A percentile compares a stretch with the other conserved stretches of the same genome.
Conservation (phyloP, 768 basidiomycete genomes). For the Naganishia friedmannii region DNA sequence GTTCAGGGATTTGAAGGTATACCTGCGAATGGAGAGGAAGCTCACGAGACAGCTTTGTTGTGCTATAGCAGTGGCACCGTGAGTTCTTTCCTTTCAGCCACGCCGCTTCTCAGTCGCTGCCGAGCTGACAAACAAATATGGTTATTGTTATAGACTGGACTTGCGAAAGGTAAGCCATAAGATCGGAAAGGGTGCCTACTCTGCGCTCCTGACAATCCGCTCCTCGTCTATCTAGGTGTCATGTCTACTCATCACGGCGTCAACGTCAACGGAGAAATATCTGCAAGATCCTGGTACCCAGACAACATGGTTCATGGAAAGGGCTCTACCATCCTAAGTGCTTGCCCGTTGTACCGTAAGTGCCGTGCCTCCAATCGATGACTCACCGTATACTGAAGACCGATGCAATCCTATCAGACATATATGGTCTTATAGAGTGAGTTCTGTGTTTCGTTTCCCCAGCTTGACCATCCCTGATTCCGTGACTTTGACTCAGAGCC, state of each 20-base stretch:
- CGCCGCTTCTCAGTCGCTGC: background rate
- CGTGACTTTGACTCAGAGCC: conserved; percentile 21
- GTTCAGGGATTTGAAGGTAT: background rate
- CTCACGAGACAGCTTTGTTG: conserved; percentile 42
- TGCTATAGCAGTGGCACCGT: conserved; percentile 51
- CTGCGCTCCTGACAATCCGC: background rate
- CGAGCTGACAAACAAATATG: background rate
- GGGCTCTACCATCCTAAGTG: background rate
- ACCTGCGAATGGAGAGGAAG: conserved; percentile 5
- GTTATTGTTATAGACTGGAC: background rate
- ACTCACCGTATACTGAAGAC: background rate
- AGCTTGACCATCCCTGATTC: background rate
- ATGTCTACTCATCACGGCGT: conserved; percentile 22
- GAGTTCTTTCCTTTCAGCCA: conserved; percentile 3
- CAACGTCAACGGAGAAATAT: conserved; percentile 12
- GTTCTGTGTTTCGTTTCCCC: background rate
- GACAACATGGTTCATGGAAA: conserved; percentile 6
- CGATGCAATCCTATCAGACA: background rate
- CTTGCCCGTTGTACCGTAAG: conserved; percentile 19
- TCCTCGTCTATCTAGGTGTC: conserved; percentile 3
- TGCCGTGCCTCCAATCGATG: background rate
- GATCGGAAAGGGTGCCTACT: background rate
- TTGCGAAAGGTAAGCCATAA: conserved; percentile 3
- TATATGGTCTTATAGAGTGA: conserved; percentile 25
- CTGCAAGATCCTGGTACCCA: conserved; percentile 9